A percentile compares a stretch with the other conserved stretches of the same genome.
phyloP scores from a whole-genome alignment of 345 rosid species.

The Garcia nutans region DNA sequence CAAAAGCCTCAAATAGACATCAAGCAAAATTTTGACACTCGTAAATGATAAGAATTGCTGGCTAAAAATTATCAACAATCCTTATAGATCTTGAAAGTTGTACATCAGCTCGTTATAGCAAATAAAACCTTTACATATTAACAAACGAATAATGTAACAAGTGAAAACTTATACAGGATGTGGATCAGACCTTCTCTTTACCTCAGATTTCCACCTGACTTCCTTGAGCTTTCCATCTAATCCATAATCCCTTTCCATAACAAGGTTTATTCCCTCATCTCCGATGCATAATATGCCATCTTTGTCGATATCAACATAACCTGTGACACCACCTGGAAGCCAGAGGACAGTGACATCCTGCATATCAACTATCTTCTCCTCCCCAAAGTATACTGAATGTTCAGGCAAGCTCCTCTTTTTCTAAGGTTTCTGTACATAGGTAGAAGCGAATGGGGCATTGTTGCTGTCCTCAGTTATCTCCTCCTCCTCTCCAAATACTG shows the following conservation, averaged over 20 bases:
- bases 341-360: conserved; percentile 71
- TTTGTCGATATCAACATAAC: conserved; percentile 63
- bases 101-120: not conserved
- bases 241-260: conserved; percentile 87
- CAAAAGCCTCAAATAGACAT: too few species aligned
- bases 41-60: not conserved
- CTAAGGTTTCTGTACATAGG: conserved; percentile 74
- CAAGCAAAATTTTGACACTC: too few species aligned
- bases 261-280: conserved; percentile 86
- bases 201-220: conserved; percentile 73
- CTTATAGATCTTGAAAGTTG: not conserved
- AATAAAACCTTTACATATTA: not conserved
- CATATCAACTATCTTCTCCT: conserved; percentile 79
- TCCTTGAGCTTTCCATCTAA: conserved; percentile 77
- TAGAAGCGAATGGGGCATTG: conserved; percentile 56
- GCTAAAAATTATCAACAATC: too few species aligned
- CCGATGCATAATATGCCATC: conserved; percentile 84
- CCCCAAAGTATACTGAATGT: conserved; percentile 55
- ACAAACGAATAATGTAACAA: not conserved
- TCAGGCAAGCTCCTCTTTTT: conserved; percentile 79
- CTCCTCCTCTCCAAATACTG: conserved; percentile 56
- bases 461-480: conserved; percentile 30
- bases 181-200: conserved; percentile 67
- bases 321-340: conserved; percentile 84
- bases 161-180: conserved; percentile 24